These are phyloP conservation scores for Rhododendron kiyosumense DNA, from an alignment of 148 eudicot genomes.

Conservation along the genomic window DNA sequence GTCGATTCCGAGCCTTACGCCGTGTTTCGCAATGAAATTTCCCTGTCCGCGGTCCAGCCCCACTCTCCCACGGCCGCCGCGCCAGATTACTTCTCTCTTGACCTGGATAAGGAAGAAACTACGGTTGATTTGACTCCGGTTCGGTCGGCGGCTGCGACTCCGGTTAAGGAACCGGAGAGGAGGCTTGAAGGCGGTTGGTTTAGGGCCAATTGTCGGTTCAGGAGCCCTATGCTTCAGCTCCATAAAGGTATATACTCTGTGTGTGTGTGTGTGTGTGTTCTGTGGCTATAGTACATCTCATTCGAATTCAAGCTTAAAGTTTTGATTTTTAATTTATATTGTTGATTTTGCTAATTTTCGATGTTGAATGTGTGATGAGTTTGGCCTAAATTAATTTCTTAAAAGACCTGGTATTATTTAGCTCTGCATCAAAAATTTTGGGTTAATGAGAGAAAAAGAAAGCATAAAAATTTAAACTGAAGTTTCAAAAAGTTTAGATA, in stretches of 20 bases:
- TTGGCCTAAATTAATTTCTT: background rate
- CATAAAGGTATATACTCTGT: conserved; percentile 57
- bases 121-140: background rate
- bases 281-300: background rate
- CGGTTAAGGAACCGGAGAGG: conserved; percentile 28
- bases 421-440: background rate
- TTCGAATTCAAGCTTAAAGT: background rate
- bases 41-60: conserved; percentile 21
- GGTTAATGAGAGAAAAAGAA: background rate
- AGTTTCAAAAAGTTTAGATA: no score
- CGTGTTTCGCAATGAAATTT: conserved; percentile 66
- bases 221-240: conserved; percentile 92
- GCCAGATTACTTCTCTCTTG: conserved; percentile 68
- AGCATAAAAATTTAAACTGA: background rate
- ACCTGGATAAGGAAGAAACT: conserved; percentile 28
- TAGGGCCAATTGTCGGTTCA: conserved; percentile 63
- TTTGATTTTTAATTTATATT: no score
- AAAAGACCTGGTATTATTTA: background rate
- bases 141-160: conserved; percentile 7
- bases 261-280: background rate
- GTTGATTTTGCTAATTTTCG: background rate
- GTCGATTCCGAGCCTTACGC: conserved; percentile 38
- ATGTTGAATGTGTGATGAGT: background rate
- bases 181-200: conserved; percentile 83
- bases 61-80: conserved; percentile 29